Base-by-base conservation (phyloP, 1,139 yeast genomes). In the Debaryomyces sp. region DNA sequence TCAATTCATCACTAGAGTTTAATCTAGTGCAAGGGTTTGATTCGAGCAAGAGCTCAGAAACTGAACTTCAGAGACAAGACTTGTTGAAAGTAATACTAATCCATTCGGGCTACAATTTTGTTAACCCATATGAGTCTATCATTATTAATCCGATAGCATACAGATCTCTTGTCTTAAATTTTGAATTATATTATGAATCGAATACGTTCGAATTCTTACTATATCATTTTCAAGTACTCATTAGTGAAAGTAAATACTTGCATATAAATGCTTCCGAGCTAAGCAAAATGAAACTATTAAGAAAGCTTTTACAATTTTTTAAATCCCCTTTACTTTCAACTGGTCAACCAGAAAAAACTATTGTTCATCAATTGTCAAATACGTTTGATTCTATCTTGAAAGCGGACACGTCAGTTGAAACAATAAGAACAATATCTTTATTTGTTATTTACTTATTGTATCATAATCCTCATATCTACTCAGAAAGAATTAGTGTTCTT, bases 141-240 rank as follows among this genome's bases (percentile, higher is more conserved):
- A 69, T 75, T 6, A 52, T 63, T 6, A 70, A 73, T 49, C 60
- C 66, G 0, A 53, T 54, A 10, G 65, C 68, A 4, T 75, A 72
- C 50, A 57, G 70, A 42, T 57, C 57, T 36, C 54, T 75, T 37
- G 53, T 73, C 1, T 58, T 74, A 22, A 67, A 72, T 50, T 70
- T 73, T 49, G 75, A 73, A 7, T 56, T 75, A 13, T 73, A 64
- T 53, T 56, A 53, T 36, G 75, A 69, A 18, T 55, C 72, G 1
- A 80, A 75, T 34, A 69, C 82, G 0, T 72, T 83, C 44, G 71
- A 78, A 39, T 75, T 74, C 48, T 64, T 86, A 8, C 63, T 85
- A 5, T 77, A 75, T 48, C 92, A 87, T 52, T 71, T 86, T 44
- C 75, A 77, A 2, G 77, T 77, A 1, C 73, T 88, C 50, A 67